Evolutionary conservation across 23 red algal genomes (phyloP).

Genomic region (Gracilaria gracilis): DNA sequence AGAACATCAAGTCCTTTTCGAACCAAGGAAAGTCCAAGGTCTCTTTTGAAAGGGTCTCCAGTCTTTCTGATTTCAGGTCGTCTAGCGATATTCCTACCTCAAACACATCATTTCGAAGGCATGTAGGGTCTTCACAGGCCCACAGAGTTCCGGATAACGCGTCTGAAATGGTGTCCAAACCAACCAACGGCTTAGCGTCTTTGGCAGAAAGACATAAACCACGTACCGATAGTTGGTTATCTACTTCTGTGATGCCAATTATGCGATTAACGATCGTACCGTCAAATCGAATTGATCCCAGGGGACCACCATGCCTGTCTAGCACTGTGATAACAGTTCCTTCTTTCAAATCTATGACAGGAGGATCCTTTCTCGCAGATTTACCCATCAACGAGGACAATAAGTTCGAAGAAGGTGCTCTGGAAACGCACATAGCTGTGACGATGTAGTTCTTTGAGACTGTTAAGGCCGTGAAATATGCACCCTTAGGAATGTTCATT

Average conservation of each 20-base stretch:
- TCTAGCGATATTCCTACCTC: not conserved
- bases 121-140: not conserved
- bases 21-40: not conserved
- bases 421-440: conserved; percentile 11
- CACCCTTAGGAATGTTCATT: not conserved
- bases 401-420: not conserved
- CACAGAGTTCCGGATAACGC: not conserved
- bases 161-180: not conserved
- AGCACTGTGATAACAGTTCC: conserved; percentile 3
- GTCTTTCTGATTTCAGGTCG: not conserved
- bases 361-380: not conserved
- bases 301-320: not conserved
- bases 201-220: not conserved
- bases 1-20: conserved; percentile 1
- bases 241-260: not conserved
- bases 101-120: conserved; percentile 5
- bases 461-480: not conserved
- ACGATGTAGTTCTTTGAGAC: not conserved
- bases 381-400: not conserved
- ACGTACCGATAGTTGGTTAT: not conserved
- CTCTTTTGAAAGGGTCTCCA: not conserved
- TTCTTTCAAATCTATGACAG: not conserved
- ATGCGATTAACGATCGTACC: not conserved
- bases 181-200: not conserved
- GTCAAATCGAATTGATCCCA: not conserved